A percentile compares a stretch with the other conserved stretches of the same genome.
phyloP scores from a whole-genome alignment of 139 green algal genomes.

The Pseudopediastrum boryanum region DNA sequence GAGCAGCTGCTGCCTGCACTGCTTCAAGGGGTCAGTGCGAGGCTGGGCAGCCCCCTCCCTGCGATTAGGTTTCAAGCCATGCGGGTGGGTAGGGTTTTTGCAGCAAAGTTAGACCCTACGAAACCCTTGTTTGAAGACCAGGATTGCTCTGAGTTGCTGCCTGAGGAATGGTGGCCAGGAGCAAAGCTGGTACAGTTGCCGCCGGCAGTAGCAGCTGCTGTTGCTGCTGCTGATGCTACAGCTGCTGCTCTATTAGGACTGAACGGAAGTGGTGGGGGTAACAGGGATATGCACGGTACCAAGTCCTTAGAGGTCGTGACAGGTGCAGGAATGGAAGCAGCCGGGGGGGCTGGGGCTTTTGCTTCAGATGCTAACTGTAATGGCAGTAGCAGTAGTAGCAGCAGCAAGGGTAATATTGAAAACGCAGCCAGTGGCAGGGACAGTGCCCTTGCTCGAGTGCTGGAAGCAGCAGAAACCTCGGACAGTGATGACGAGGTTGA shows the following conservation, averaged over 20 bases:
- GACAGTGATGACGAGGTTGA: slow-evolving; percentile 35
- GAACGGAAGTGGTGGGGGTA: slow-evolving; percentile 6
- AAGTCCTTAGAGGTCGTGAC: not conserved
- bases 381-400: not conserved
- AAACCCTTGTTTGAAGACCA: slow-evolving; percentile 60
- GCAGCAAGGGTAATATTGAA: not conserved
- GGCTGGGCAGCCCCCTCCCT: slow-evolving; percentile 63
- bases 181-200: not conserved
- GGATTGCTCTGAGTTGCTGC: slow-evolving; percentile 38
- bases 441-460: not conserved
- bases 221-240: not conserved
- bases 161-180: slow-evolving; percentile 64
- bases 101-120: slow-evolving; percentile 49
- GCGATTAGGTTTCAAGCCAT: slow-evolving; percentile 59
- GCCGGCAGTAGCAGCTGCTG: slow-evolving; percentile 3
- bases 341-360: not conserved
- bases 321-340: not conserved
- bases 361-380: not conserved
- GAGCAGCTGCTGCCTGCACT: slow-evolving; percentile 41
- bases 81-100: slow-evolving; percentile 59
- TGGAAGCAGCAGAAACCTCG: not conserved
- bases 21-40: slow-evolving; percentile 55
- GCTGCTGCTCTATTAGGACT: not conserved
- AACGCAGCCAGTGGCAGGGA: not conserved
- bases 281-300: not conserved